A percentile compares a stretch with the other conserved stretches of the same genome.
These are phyloP conservation scores for Silene vulgaris DNA, from an alignment of 179 eudicot genomes.

Conservation along the genomic window DNA sequence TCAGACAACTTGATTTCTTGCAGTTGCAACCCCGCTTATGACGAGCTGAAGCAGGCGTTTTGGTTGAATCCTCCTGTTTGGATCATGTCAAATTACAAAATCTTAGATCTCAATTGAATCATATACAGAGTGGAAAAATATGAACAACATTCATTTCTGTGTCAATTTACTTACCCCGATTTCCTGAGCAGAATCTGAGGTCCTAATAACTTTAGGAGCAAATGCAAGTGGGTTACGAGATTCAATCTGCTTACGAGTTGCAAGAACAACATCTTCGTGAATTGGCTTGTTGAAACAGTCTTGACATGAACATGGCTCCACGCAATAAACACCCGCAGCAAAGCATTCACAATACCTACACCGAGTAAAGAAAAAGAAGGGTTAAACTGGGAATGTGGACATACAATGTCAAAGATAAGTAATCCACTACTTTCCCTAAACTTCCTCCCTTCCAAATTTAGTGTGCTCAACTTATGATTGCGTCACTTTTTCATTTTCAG, in stretches of 20 bases:
- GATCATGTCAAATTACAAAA: not conserved
- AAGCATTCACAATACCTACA: slow-evolving; percentile 93
- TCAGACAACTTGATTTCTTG: slow-evolving; percentile 89
- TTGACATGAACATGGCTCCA: slow-evolving; percentile 94
- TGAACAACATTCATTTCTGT: not conserved
- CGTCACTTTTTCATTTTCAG: too few relatives aligned
- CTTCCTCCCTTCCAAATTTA: not conserved
- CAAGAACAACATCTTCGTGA: slow-evolving; percentile 80
- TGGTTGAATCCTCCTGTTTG: slow-evolving; percentile 64
- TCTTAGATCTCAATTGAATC: not conserved
- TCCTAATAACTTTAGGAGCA: slow-evolving; percentile 89
- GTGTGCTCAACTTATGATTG: not conserved
- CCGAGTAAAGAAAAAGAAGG: slow-evolving; percentile 25
- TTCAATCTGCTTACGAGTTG: slow-evolving; percentile 92
- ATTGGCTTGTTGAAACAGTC: slow-evolving; percentile 95
- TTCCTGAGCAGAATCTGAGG: slow-evolving; percentile 51
- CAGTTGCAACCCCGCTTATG: slow-evolving; percentile 98
- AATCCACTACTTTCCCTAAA: not conserved
- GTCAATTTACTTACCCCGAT: slow-evolving; percentile 40
- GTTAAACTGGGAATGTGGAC: slow-evolving; percentile 8
- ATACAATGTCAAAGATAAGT: too few relatives aligned
- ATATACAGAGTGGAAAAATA: not conserved
- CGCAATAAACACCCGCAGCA: slow-evolving; percentile 96
- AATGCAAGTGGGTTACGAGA: slow-evolving; percentile 96
- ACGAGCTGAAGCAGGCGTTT: slow-evolving; percentile 94